These are phyloP conservation scores for Phoma herbarum DNA, from an alignment of 2,329 filamentous ascomycete genomes.

Conservation along the genomic window DNA sequence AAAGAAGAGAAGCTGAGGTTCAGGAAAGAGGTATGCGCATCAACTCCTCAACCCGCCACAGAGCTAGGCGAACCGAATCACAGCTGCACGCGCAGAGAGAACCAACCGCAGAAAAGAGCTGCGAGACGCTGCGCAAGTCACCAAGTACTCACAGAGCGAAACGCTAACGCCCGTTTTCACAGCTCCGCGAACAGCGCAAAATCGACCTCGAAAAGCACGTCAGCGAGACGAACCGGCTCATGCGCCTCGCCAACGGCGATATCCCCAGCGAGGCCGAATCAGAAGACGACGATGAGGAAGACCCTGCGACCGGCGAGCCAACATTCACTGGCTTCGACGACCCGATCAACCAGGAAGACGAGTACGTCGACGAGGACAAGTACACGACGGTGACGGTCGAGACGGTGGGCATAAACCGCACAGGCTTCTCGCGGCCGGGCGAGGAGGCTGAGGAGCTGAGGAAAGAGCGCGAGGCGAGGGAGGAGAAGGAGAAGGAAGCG, in stretches of 20 bases:
- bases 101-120: too few species aligned
- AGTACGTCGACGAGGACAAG: constrained; percentile 95
- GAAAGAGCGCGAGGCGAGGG: constrained; percentile 47
- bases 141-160: background rate
- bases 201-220: constrained; percentile 85
- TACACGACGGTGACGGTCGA: constrained; percentile 96
- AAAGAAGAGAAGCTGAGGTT: constrained; percentile 78
- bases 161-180: constrained; percentile 50
- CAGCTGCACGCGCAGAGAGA: background rate
- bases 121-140: background rate
- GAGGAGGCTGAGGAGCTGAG: constrained; percentile 52
- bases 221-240: constrained; percentile 73
- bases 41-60: too few species aligned
- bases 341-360: constrained; percentile 78
- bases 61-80: too few species aligned
- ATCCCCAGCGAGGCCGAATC: constrained; percentile 3
- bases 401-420: constrained; percentile 79
- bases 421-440: constrained; percentile 71
- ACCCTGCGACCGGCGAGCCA: constrained; percentile 44
- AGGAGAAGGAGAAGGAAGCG: constrained; percentile 36
- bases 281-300: constrained; percentile 51
- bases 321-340: constrained; percentile 55
- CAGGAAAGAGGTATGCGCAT: constrained; percentile 74
- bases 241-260: constrained; percentile 67
- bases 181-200: constrained; percentile 86